Base-by-base conservation (phyloP, 2,329 filamentous ascomycete genomes). In the Sporothrix inflata region DNA sequence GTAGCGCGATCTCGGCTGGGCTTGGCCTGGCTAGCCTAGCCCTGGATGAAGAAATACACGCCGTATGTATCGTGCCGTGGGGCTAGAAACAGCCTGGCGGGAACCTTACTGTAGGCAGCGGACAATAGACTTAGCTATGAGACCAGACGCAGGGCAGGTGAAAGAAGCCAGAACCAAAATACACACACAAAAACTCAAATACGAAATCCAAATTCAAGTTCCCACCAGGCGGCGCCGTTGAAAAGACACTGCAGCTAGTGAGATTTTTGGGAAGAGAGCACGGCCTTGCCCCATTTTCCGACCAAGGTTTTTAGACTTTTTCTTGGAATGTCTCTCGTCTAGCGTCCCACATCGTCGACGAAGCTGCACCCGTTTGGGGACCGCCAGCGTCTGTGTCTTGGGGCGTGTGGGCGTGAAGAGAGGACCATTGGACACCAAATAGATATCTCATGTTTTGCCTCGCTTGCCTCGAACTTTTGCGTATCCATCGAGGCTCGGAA, bases 231-330 rank as follows among this genome's bases (percentile, higher is more conserved):
- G 45, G 49, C 51, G 51, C 51, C 24, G 24, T 30, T 55, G 12
- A 55, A 27, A 55, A 14, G 24, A 55, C 24, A 6, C 24, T 55
- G 24, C 24, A 55, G 51, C 30, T 55, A 16, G 24, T 55, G 51
- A 55, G 24, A 6, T 55, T 55, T 30, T 21, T 19, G 4, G 24
- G 24, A 55, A 55, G 51, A 53, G 7, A 60, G 27, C 14, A 60
- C 34, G 57, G 57, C 57, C 57, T 9, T 60, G 57, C 61, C 61
- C 63, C 45, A 51, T 67, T 67, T 67, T 19, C 27, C 63, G 27
- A 38, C 63, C 61, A 19, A 45, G 38, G 34, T 45, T 65, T 47
- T 49, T 66, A 24, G 34, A 42, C 19, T 30, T n/a, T 67, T 34
- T 51, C 16, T 21, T 49, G 4, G 16, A 38, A 12, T 49, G 42